Evolutionary conservation across 495 filamentous ascomycete species (phyloP), one percentile per base, ranked within the genome.

Genomic region (Xylaria acuta): DNA sequence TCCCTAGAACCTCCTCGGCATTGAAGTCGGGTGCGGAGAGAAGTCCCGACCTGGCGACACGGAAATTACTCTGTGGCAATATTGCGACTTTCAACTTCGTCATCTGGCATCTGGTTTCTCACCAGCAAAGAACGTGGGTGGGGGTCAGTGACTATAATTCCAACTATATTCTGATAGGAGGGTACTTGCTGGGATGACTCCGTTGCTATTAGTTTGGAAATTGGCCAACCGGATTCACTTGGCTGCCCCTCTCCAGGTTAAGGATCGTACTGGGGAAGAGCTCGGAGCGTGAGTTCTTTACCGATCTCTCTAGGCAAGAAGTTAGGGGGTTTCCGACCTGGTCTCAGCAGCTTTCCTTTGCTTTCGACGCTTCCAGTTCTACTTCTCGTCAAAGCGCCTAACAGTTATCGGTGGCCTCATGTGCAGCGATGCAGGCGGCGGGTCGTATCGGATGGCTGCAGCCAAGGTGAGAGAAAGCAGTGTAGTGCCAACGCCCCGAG

Each of bases 381-480:
- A 43, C 38, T 43, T 43, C 38, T 27, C 22, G 60, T 30, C n/a
- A 60, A 60, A 38, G 8, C 2, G n/a, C 5, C 18, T 12, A 2
- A 43, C 22, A 18, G n/a, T n/a, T n/a, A n/a, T n/a, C n/a, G n/a
- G n/a, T n/a, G n/a, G n/a, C n/a, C n/a, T n/a, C n/a, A n/a, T n/a
- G n/a, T n/a, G 18, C 58, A 38, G 0, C 11, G 34, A 40, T 25
- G 38, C 34, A 22, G 34, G 18, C 20, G 27, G 27, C n/a, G n/a
- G n/a, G n/a, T n/a, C n/a, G n/a, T 45, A 2, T 16, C 3, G 22
- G 22, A 32, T 51, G 64, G 64, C 32, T 18, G 30, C 20, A 41
- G 63, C 43, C 45, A 38, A 67, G 64, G 64, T 54, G 49, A 41
- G 49, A 18, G 65, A 56, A 41, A 16, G 36, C 4, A 22, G 3